phyloP scores from a whole-genome alignment of 345 rosid genomes.

The Moricandia arvensis region DNA sequence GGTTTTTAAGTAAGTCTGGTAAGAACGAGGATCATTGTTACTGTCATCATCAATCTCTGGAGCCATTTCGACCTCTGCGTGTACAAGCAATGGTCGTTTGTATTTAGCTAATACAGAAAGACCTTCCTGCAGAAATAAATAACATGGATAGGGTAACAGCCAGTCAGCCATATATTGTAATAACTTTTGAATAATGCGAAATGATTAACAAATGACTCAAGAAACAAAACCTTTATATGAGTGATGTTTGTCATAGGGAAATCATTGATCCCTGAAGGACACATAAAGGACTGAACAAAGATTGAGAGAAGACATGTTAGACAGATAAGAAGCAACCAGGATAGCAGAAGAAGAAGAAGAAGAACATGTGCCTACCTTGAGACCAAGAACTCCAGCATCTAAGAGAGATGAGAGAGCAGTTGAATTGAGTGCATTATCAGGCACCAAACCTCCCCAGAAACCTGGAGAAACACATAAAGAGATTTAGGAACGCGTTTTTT shows the following conservation, averaged over 20 bases:
- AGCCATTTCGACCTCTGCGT: conserved; percentile 69
- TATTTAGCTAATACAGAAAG: no score
- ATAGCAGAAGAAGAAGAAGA: conserved; percentile 8
- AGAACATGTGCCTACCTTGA: conserved; percentile 65
- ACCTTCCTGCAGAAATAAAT: conserved; percentile 52
- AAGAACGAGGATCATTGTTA: conserved; percentile 57
- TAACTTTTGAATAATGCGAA: background rate
- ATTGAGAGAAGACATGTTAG: conserved; percentile 26
- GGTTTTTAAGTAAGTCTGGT: conserved; percentile 75
- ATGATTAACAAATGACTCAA: background rate
- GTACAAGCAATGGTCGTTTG: conserved; percentile 86
- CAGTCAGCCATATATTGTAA: background rate
- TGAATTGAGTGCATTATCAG: conserved; percentile 82
- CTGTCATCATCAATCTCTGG: conserved; percentile 40
- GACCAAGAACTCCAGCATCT: conserved; percentile 83
- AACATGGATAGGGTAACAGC: background rate
- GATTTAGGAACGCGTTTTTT: background rate
- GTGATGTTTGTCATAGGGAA: conserved; percentile 97
- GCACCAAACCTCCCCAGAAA: conserved; percentile 98
- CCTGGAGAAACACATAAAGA: conserved; percentile 46
- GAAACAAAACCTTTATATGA: conserved; percentile 72
- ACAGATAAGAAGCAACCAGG: background rate
- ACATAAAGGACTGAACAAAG: conserved; percentile 83
- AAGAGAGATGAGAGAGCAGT: conserved; percentile 68
- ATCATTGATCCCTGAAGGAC: conserved; percentile 95